A percentile compares a stretch with the other conserved stretches of the same genome.
Conservation (phyloP, 768 basidiomycete genomes). For the Harrya chromipes region DNA sequence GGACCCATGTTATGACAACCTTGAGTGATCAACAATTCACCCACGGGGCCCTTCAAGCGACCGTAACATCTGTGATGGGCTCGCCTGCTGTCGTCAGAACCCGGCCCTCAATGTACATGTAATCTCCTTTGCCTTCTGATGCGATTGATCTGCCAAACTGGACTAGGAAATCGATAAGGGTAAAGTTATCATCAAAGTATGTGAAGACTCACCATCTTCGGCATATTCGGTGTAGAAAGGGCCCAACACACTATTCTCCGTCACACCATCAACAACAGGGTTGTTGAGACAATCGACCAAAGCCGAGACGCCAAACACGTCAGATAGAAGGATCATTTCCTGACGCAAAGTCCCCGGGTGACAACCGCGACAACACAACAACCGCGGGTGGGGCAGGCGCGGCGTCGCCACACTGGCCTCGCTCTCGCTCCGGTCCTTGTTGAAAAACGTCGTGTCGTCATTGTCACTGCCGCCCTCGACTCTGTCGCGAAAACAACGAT, state of each 20-base stretch:
- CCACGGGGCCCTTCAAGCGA: slow-evolving; percentile 60
- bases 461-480: too few species aligned
- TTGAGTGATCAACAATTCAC: slow-evolving; percentile 50
- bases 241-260: slow-evolving; percentile 75
- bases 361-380: too few species aligned
- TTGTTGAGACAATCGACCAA: slow-evolving; percentile 77
- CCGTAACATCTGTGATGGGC: slow-evolving; percentile 52
- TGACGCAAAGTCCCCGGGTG: slow-evolving; percentile 62
- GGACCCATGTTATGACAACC: slow-evolving; percentile 76
- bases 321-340: slow-evolving; percentile 87
- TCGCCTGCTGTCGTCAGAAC: slow-evolving; percentile 56
- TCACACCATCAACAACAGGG: slow-evolving; percentile 56
- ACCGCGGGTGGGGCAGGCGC: too few species aligned
- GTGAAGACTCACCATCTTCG: slow-evolving; percentile 50
- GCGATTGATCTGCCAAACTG: slow-evolving; percentile 72
- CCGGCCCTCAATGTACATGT: slow-evolving; percentile 76
- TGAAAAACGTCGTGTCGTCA: too few species aligned
- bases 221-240: slow-evolving; percentile 83
- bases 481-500: too few species aligned
- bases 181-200: neutral
- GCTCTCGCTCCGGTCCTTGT: too few species aligned
- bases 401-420: too few species aligned
- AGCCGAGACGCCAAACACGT: slow-evolving; percentile 72
- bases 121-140: slow-evolving; percentile 83
- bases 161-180: slow-evolving; percentile 39